Percentiles rank a stretch among this genome's conserved stretches.
phyloP scores from a whole-genome alignment of 768 basidiomycete genomes.

The Suillus spraguei region DNA sequence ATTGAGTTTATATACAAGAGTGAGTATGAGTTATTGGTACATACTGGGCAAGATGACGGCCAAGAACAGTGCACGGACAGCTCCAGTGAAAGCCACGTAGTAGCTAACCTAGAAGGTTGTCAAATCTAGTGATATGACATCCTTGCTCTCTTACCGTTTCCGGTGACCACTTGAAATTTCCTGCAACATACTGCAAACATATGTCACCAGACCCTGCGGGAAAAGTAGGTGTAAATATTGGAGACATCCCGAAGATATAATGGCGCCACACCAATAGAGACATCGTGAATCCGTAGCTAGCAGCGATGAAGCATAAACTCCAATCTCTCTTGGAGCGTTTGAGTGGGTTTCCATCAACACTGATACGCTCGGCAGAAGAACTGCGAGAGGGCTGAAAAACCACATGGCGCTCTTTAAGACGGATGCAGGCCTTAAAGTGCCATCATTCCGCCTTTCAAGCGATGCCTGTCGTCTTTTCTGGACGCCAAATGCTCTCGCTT shows the following conservation, averaged over 20 bases:
- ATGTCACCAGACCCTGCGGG: slow-evolving; percentile 54
- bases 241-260: slow-evolving; percentile 2
- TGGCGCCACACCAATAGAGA: slow-evolving; percentile 41
- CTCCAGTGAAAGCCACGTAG: slow-evolving; percentile 59
- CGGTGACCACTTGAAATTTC: slow-evolving; percentile 66
- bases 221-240: neutral
- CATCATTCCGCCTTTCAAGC: slow-evolving; percentile 13
- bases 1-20: neutral
- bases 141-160: slow-evolving; percentile 50
- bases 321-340: slow-evolving; percentile 55
- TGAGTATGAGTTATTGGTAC: slow-evolving; percentile 21
- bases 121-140: slow-evolving; percentile 1
- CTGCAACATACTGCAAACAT: slow-evolving; percentile 68
- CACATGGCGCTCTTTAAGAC: slow-evolving; percentile 48
- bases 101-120: slow-evolving; percentile 61
- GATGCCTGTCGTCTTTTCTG: slow-evolving; percentile 14
- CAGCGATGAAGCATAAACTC: slow-evolving; percentile 60
- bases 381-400: slow-evolving; percentile 72
- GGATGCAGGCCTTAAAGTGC: slow-evolving; percentile 1
- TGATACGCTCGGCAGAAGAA: slow-evolving; percentile 48
- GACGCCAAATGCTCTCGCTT: slow-evolving; percentile 40
- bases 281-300: slow-evolving; percentile 49
- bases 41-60: slow-evolving; percentile 62
- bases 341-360: slow-evolving; percentile 38
- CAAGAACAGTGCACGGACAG: slow-evolving; percentile 55